Conservation (phyloP, 2,329 filamentous ascomycete genomes). For the Penicillium paneum region DNA sequence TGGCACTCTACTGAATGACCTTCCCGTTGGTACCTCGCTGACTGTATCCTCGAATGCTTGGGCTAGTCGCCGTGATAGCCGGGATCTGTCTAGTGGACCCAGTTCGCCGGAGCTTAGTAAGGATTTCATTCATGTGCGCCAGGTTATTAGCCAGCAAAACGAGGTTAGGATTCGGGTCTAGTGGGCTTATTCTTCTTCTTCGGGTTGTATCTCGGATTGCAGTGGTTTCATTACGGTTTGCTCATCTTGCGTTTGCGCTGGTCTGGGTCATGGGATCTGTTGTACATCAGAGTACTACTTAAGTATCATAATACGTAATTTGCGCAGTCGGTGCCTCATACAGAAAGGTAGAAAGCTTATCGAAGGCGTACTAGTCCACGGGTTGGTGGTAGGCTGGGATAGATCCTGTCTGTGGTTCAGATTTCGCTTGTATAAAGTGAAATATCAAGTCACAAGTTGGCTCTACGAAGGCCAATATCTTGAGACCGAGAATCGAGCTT, state of each 20-base stretch:
- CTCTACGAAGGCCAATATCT: not conserved
- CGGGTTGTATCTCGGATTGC: not conserved
- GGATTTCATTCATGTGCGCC: constrained; percentile 33
- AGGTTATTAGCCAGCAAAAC: constrained; percentile 34
- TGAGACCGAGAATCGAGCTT: not conserved
- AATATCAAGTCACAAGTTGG: too few species aligned
- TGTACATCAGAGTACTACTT: not conserved
- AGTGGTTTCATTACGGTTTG: not conserved
- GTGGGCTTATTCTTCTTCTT: not conserved
- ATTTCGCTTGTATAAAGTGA: too few species aligned
- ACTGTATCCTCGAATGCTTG: constrained; percentile 34
- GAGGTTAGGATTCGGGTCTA: constrained; percentile 23
- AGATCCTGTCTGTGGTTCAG: too few species aligned
- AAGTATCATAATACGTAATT: not conserved
- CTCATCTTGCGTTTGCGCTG: not conserved
- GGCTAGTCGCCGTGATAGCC: constrained; percentile 28
- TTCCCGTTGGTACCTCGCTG: constrained; percentile 19
- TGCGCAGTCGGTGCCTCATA: too few species aligned
- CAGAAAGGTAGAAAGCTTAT: too few species aligned
- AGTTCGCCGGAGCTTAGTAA: constrained; percentile 3
- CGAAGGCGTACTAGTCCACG: too few species aligned
- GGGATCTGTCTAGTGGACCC: constrained; percentile 18
- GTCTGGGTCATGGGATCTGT: not conserved
- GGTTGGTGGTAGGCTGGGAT: too few species aligned
- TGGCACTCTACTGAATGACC: constrained; percentile 12